phyloP scores from a whole-genome alignment of 1,284 basidiomycete genomes.

The Malassezia furfur region DNA sequence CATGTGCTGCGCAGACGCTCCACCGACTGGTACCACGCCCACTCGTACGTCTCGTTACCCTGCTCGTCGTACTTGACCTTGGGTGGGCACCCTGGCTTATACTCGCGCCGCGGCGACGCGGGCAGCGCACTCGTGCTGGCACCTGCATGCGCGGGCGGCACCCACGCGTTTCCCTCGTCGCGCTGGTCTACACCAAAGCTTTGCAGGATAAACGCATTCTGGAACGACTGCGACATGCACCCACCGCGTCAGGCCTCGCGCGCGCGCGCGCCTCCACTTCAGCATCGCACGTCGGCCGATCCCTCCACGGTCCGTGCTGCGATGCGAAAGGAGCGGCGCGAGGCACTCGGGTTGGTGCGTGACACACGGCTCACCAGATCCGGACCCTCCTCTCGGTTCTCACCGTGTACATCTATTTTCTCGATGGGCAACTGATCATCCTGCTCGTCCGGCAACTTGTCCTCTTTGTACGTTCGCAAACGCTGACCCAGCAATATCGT shows the following conservation, averaged over 20 bases:
- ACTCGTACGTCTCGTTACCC: conserved; percentile 34
- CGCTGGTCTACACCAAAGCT: conserved; percentile 7
- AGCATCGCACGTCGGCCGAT: conserved; percentile 2
- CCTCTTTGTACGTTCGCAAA: conserved; percentile 4
- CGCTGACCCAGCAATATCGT: conserved; percentile 11
- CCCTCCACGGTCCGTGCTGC: neutral
- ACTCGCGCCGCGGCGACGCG: neutral
- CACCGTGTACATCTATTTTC: conserved; percentile 9
- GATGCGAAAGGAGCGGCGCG: conserved; percentile 17
- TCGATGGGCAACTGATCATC: conserved; percentile 8
- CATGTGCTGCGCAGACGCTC: conserved; percentile 38
- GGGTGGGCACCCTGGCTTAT: conserved; percentile 1
- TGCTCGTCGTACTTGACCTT: conserved; percentile 29
- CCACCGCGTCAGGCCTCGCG: neutral
- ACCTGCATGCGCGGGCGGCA: neutral
- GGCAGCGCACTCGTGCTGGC: neutral
- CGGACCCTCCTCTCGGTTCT: conserved; percentile 2
- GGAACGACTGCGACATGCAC: conserved; percentile 17
- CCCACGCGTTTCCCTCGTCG: neutral
- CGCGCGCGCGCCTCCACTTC: neutral
- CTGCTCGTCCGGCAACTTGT: conserved; percentile 1
- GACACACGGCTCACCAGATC: conserved; percentile 1
- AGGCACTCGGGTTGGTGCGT: conserved; percentile 14
- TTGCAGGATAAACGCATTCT: conserved; percentile 19
- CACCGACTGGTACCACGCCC: conserved; percentile 31